A percentile compares a stretch with the other conserved stretches of the same genome.
Evolutionary conservation across 352 stramenopile genomes (phyloP).

Genomic region (Aphanomyces stellatus): DNA sequence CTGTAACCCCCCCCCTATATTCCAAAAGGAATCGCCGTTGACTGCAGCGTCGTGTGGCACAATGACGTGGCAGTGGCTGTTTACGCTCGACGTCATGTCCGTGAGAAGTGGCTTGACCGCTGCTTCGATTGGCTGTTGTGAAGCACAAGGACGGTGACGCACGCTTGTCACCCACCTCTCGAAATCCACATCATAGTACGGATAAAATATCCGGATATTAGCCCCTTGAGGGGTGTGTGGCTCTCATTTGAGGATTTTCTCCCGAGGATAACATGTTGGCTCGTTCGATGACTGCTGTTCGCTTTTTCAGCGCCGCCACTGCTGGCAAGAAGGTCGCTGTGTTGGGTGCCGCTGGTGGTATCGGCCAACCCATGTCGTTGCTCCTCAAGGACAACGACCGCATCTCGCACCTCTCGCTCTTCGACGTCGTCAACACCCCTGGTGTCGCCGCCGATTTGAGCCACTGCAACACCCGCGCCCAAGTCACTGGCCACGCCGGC

Average conservation of each 20-base stretch:
- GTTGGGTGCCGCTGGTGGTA: conserved; percentile 93
- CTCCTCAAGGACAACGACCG: conserved; percentile 96
- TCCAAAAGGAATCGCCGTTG: too few relatives aligned
- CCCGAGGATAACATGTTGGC: neutral
- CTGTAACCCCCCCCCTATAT: too few relatives aligned
- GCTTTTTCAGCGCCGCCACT: conserved; percentile 41
- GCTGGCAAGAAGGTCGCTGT: conserved; percentile 75
- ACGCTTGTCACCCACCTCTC: neutral
- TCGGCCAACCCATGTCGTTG: conserved; percentile 97
- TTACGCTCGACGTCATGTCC: too few relatives aligned
- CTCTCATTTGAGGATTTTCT: neutral
- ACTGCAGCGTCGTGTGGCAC: too few relatives aligned
- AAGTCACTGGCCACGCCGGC: conserved; percentile 57
- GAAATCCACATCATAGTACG: neutral
- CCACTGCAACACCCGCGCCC: conserved; percentile 86
- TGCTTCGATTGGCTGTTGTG: too few relatives aligned
- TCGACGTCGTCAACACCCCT: conserved; percentile 97
- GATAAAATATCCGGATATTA: neutral
- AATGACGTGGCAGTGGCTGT: too few relatives aligned
- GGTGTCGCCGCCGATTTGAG: conserved; percentile 96
- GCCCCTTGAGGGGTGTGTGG: neutral
- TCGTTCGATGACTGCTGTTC: neutral
- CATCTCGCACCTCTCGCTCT: conserved; percentile 95
- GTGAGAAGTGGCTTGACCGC: too few relatives aligned
- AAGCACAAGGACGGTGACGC: too few relatives aligned